Evolutionary conservation across 2,329 filamentous ascomycete species (phyloP), one percentile per base, ranked within the genome.

Genomic region (Xylariaceae sp.): DNA sequence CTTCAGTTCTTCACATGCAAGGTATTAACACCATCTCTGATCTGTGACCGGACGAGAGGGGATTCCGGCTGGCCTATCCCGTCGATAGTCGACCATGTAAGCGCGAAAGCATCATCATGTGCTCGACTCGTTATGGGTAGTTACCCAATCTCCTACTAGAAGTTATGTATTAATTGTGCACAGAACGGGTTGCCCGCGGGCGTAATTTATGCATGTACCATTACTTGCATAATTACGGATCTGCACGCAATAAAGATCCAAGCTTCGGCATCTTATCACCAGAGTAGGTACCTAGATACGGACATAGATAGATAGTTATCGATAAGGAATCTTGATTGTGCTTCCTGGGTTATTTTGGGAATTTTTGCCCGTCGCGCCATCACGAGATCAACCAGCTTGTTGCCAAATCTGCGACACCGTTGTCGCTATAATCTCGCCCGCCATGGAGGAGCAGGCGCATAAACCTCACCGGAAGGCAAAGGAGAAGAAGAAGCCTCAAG

Each of bases 401-500:
- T 5, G 30, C 42, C 43, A 11, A 37, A 11, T 46, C 51, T 37
- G 34, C 41, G 26, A 32, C 44, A 39, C 32, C 39, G 31, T 37
- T n/a, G 19, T 52, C n/a, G 50, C 39, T 19, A 19, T 19, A 59
- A 41, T 4, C 37, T 55, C 34, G 54, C 59, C 56, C 50, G 53
- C 34, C 50, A 91, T 91, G 88, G 88, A 91, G 70, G 81, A 90
- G 59, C 91, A 96, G 76, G 72, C 80, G 44, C 91, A 97, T 68
- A 85, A 89, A 73, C 83, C 90, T 66, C 92, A 97, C 78, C 81
- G 91, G 67, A 85, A 89, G 67, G 76, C 85, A 32, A 96, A 96
- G 74, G 89, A 94, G 74, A 95, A 95, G 79, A 95, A 95, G 78
- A 83, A 86, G 71, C 74, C 75, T 47, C 72, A 84, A 43, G 85